A percentile compares a stretch with the other conserved stretches of the same genome.
Evolutionary conservation across 805 yeast species (phyloP).

Genomic region (Yamadazyma olivae): DNA sequence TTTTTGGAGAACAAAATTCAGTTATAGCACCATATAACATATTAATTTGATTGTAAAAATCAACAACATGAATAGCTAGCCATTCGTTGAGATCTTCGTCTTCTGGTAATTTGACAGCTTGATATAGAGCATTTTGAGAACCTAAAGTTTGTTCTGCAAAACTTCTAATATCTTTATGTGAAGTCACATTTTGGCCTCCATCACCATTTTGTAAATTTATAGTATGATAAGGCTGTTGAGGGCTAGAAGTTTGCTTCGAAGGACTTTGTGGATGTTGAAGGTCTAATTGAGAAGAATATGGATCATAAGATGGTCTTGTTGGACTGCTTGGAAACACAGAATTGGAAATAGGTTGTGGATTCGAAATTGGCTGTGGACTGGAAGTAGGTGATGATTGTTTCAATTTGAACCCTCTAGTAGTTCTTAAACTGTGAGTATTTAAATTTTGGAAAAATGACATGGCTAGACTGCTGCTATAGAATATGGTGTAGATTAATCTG

Average conservation of each 20-base stretch:
- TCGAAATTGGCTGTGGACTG: slow-evolving; percentile 31
- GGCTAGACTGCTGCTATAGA: no score
- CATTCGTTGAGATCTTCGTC: slow-evolving; percentile 93
- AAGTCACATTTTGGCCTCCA: slow-evolving; percentile 29
- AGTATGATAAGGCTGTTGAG: slow-evolving; percentile 27
- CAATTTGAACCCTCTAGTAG: slow-evolving; percentile 43
- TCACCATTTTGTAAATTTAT: slow-evolving; percentile 19
- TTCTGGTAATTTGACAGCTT: slow-evolving; percentile 89
- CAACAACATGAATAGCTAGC: slow-evolving; percentile 97
- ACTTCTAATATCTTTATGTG: slow-evolving; percentile 72
- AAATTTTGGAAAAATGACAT: slow-evolving; percentile 40
- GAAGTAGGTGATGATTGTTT: slow-evolving; percentile 39
- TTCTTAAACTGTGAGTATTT: slow-evolving; percentile 40
- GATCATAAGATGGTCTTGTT: slow-evolving; percentile 6
- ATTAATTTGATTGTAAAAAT: slow-evolving; percentile 91
- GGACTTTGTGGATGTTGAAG: slow-evolving; percentile 15
- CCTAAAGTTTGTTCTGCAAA: slow-evolving; percentile 96
- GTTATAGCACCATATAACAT: slow-evolving; percentile 96
- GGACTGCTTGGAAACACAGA: slow-evolving; percentile 29
- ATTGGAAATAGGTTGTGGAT: slow-evolving; percentile 27
- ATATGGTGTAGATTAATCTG: no score
- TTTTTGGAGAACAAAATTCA: slow-evolving; percentile 90
- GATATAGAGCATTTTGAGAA: slow-evolving; percentile 83
- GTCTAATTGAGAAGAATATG: slow-evolving; percentile 16
- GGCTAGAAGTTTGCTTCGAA: slow-evolving; percentile 6